Conservation (phyloP, 768 basidiomycete genomes). For the Suillus clintonianus region DNA sequence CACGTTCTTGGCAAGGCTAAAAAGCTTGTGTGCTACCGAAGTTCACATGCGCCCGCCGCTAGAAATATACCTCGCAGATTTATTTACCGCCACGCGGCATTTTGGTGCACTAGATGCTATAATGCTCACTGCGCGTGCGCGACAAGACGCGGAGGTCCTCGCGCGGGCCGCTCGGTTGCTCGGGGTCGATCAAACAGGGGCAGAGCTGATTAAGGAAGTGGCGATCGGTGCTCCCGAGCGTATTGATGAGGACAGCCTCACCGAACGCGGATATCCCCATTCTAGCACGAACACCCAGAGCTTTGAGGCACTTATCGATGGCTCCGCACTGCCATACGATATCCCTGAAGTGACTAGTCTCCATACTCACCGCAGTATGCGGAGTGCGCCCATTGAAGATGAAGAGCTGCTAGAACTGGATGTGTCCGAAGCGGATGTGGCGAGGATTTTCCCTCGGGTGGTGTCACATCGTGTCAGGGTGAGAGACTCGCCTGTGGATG, state of each 20-base stretch:
- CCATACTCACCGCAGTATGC: conserved; percentile 3
- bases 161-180: conserved; percentile 67
- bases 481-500: conserved; percentile 68
- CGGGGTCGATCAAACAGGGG: conserved; percentile 59
- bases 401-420: conserved; percentile 44
- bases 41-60: conserved; percentile 54
- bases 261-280: conserved; percentile 12
- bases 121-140: conserved; percentile 61
- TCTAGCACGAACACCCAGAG: conserved; percentile 19
- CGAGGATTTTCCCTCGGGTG: conserved; percentile 69
- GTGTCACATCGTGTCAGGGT: conserved; percentile 76
- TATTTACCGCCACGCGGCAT: conserved; percentile 75
- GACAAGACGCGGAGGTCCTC: conserved; percentile 67
- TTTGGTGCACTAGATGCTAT: conserved; percentile 69
- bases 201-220: conserved; percentile 49
- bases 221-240: conserved; percentile 16
- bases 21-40: conserved; percentile 29
- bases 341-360: conserved; percentile 14
- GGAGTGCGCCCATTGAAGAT: conserved; percentile 7
- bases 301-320: conserved; percentile 19
- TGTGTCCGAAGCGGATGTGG: conserved; percentile 74
- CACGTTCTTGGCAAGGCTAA: conserved; percentile 30
- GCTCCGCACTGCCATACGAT: conserved; percentile 6
- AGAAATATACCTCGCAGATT: conserved; percentile 66
- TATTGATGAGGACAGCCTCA: conserved; percentile 21